These are phyloP conservation scores for Houttuynia cordata DNA, from an alignment of 164 flowering plant genomes.

Conservation along the genomic window DNA sequence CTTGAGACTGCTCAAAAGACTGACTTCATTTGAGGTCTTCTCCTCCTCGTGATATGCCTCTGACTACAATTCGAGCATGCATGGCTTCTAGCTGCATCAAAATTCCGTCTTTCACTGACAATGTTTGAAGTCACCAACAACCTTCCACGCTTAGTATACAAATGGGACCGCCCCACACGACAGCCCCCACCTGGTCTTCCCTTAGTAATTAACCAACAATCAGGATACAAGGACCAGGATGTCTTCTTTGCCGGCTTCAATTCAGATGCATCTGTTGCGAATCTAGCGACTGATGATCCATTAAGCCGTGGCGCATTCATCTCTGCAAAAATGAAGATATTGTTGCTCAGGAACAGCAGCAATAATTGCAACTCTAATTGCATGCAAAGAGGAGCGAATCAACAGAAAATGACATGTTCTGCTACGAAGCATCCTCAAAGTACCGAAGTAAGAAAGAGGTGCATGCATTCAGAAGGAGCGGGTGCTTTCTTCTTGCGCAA, in stretches of 20 bases:
- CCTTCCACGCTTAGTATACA: background rate
- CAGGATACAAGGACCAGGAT: background rate
- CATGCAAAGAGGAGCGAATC: no score
- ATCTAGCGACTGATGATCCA: background rate
- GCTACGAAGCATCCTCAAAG: no score
- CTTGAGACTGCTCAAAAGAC: background rate
- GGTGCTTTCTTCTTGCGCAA: no score
- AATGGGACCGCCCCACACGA: background rate
- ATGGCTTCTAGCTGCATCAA: background rate
- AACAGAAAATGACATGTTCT: no score
- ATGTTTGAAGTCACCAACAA: background rate
- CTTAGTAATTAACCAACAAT: background rate
- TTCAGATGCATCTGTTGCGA: background rate
- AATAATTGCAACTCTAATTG: no score
- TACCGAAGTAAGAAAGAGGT: no score
- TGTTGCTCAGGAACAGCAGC: no score
- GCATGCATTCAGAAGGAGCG: no score
- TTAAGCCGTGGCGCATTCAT: constrained; percentile 3
- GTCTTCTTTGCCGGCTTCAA: constrained; percentile 1
- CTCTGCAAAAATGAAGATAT: no score
- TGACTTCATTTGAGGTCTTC: background rate
- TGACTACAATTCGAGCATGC: constrained; percentile 3
- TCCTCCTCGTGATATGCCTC: constrained; percentile 1
- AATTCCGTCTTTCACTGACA: background rate
- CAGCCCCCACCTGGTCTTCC: background rate